phyloP scores from a whole-genome alignment of 2,329 filamentous ascomycete species.

The Ophiocordyceps camponoti-saundersi region DNA sequence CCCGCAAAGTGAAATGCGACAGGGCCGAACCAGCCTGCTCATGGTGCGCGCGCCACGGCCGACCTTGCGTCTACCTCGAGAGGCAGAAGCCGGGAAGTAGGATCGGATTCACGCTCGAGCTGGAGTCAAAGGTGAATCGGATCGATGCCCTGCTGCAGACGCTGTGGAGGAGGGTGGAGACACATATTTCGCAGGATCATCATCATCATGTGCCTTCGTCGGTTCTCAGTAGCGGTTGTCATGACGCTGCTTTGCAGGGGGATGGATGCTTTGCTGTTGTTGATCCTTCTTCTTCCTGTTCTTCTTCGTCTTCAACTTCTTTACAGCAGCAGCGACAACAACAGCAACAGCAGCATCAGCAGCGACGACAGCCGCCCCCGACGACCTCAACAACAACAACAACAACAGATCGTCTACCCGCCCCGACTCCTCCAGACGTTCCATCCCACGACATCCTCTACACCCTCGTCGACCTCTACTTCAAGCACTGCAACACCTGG shows the following conservation, averaged over 20 bases:
- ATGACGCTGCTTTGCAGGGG: too few species aligned
- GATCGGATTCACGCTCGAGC: conserved; percentile 44
- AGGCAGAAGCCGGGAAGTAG: conserved; percentile 51
- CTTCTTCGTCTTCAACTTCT: too few species aligned
- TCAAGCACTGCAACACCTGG: conserved; percentile 49
- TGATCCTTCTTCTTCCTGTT: too few species aligned
- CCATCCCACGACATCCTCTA: conserved; percentile 44
- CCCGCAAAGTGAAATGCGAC: conserved; percentile 29
- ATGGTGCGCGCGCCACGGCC: conserved; percentile 52
- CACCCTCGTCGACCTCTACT: conserved; percentile 42
- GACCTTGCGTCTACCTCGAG: conserved; percentile 51
- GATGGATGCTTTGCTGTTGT: too few species aligned
- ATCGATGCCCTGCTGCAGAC: conserved; percentile 29
- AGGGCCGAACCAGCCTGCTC: conserved; percentile 45
- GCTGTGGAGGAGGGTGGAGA: conserved; percentile 23
- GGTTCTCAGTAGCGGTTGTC: not conserved
- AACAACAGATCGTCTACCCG: conserved; percentile 10
- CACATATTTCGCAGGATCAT: conserved; percentile 21
- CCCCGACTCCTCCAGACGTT: conserved; percentile 30
- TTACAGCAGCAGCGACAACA: too few species aligned
- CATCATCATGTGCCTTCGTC: not conserved
- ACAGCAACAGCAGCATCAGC: too few species aligned
- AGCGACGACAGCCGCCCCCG: not conserved
- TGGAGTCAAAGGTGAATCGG: conserved; percentile 35
- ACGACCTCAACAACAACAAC: too few species aligned